These are phyloP conservation scores for Pharus latifolius DNA, from an alignment of 176 grass and related monocot genomes.

Conservation along the genomic window DNA sequence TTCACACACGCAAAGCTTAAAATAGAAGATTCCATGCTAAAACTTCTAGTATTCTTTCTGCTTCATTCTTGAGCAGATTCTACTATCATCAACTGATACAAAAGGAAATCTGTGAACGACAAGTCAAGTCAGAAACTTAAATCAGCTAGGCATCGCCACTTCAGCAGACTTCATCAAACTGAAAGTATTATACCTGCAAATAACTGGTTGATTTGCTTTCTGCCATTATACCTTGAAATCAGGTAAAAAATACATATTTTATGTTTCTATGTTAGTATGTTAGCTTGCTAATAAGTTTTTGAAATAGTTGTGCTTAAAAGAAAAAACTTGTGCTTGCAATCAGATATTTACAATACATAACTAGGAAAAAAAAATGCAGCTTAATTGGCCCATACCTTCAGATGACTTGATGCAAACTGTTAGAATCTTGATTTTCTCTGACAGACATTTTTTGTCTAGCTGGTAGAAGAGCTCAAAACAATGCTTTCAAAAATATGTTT, in stretches of 20 bases:
- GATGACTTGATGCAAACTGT: too few species aligned
- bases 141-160: not conserved
- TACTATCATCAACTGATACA: conserved; percentile 24
- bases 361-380: not conserved
- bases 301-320: not conserved
- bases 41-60: not conserved
- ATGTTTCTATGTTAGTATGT: not conserved
- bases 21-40: conserved; percentile 5
- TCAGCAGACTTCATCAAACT: not conserved
- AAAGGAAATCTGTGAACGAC: conserved; percentile 1
- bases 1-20: conserved; percentile 1
- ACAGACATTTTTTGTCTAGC: not conserved
- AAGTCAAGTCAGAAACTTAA: not conserved
- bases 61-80: conserved; percentile 12
- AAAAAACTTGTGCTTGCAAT: not conserved
- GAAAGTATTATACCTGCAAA: not conserved
- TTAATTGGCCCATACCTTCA: not conserved
- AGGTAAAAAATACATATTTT: too few species aligned
- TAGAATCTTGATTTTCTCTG: not conserved
- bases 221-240: too few species aligned
- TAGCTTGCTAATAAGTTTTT: not conserved
- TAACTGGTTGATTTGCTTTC: not conserved
- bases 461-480: not conserved
- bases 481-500: not conserved
- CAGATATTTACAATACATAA: not conserved